Conservation (phyloP, 23 red algal genomes). For the Chondrus crispus region DNA sequence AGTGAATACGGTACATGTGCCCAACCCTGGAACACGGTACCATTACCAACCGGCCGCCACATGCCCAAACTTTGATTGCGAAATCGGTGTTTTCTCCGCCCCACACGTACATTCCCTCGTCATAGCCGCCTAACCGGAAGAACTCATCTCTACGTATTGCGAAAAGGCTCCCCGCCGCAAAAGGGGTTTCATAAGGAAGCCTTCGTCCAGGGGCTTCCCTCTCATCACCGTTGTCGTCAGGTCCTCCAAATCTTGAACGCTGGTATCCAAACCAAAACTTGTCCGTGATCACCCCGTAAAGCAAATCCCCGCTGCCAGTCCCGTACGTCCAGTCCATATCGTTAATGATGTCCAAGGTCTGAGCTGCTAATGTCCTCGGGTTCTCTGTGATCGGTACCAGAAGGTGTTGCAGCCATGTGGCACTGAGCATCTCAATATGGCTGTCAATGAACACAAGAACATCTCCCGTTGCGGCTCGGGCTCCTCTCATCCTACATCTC, state of each 20-base stretch:
- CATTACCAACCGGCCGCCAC: constrained; percentile 59
- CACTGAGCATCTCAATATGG: constrained; percentile 64
- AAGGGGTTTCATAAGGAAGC: constrained; percentile 64
- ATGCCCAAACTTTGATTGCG: constrained; percentile 56
- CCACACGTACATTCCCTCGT: constrained; percentile 70
- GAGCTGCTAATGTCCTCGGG: constrained; percentile 42
- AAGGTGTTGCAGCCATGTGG: constrained; percentile 57
- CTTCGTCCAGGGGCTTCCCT: constrained; percentile 46
- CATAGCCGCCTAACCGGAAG: constrained; percentile 47
- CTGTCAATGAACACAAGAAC: constrained; percentile 65
- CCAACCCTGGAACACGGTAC: constrained; percentile 63
- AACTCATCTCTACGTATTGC: constrained; percentile 46
- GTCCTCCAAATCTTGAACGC: constrained; percentile 41
- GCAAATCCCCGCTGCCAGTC: constrained; percentile 50
- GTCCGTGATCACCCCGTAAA: constrained; percentile 64
- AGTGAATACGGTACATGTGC: constrained; percentile 63
- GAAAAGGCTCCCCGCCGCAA: constrained; percentile 49
- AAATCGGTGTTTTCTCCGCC: constrained; percentile 68
- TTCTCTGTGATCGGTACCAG: constrained; percentile 51
- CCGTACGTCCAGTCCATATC: constrained; percentile 64
- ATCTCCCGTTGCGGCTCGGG: constrained; percentile 42
- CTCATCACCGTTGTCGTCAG: constrained; percentile 26
- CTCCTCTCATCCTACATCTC: constrained; percentile 43
- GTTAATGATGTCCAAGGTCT: constrained; percentile 62
- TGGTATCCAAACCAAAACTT: constrained; percentile 67